These are phyloP conservation scores for Colletotrichum musicola DNA, from an alignment of 2,329 filamentous ascomycete genomes.

Conservation along the genomic window DNA sequence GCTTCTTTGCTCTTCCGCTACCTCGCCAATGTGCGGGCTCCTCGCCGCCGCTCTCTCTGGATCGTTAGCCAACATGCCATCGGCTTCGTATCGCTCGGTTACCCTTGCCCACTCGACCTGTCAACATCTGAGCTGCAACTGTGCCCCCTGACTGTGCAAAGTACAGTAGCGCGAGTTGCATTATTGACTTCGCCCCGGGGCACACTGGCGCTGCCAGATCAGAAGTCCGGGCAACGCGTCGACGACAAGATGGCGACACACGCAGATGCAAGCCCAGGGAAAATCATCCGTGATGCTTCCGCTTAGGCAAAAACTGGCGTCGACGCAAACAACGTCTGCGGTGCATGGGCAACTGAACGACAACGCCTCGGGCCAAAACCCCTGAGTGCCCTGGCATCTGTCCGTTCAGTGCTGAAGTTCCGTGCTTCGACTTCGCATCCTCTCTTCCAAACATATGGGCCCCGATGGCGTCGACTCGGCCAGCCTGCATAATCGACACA, in stretches of 20 bases:
- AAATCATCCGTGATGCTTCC: not conserved
- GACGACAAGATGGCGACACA: constrained; percentile 4
- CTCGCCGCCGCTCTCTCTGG: not conserved
- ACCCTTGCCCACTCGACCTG: constrained; percentile 13
- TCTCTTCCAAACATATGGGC: not conserved
- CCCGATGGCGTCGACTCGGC: not conserved
- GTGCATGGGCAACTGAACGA: not conserved
- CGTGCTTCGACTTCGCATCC: not conserved
- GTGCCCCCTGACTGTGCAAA: constrained; percentile 5
- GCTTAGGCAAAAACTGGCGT: constrained; percentile 8
- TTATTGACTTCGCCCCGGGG: constrained; percentile 8
- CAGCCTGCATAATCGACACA: not conserved
- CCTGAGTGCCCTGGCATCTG: not conserved
- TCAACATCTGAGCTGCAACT: constrained; percentile 17
- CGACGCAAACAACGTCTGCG: constrained; percentile 5
- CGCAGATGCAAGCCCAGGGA: constrained; percentile 6
- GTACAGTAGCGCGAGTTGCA: constrained; percentile 2
- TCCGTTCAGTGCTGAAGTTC: not conserved
- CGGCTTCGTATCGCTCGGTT: constrained; percentile 8
- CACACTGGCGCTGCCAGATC: not conserved
- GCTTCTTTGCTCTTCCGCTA: not conserved
- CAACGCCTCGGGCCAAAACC: constrained; percentile 6
- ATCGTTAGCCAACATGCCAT: not conserved
- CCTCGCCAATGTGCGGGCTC: not conserved
- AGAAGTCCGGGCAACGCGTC: constrained; percentile 1